These are phyloP conservation scores for Astragalus membranaceus DNA, from an alignment of 306 rosid genomes.

Conservation along the genomic window DNA sequence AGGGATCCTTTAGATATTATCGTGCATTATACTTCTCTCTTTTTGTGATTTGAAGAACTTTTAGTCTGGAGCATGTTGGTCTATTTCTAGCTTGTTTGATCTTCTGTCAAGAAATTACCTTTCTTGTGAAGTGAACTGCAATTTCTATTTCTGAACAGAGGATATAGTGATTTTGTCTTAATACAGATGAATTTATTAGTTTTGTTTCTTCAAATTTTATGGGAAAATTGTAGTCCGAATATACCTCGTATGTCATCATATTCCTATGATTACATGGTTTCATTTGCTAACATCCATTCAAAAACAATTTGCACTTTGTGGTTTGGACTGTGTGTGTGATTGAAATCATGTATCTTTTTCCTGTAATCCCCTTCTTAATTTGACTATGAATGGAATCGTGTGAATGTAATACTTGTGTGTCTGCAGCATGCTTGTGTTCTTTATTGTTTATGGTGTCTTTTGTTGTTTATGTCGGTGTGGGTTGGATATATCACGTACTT, in stretches of 20 bases:
- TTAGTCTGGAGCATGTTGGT: neutral
- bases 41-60: neutral
- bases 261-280: too few relatives aligned
- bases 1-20: neutral
- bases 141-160: neutral
- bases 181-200: neutral
- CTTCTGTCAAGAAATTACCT: neutral
- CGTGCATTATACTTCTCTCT: neutral
- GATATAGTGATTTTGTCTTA: neutral
- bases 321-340: too few relatives aligned
- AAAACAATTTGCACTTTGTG: too few relatives aligned
- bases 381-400: too few relatives aligned
- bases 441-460: neutral
- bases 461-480: conserved; percentile 1
- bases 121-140: conserved; percentile 7
- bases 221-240: neutral
- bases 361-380: too few relatives aligned
- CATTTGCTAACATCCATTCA: too few relatives aligned
- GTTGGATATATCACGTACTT: conserved; percentile 8
- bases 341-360: too few relatives aligned
- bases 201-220: neutral
- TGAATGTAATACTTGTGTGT: too few relatives aligned
- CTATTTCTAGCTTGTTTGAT: conserved; percentile 1
- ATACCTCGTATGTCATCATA: too few relatives aligned
- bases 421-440: too few relatives aligned